Evolutionary conservation across 2,329 filamentous ascomycete genomes (phyloP), one percentile per base, ranked within the genome.

Genomic region (Byssoonygena ceratinophila): DNA sequence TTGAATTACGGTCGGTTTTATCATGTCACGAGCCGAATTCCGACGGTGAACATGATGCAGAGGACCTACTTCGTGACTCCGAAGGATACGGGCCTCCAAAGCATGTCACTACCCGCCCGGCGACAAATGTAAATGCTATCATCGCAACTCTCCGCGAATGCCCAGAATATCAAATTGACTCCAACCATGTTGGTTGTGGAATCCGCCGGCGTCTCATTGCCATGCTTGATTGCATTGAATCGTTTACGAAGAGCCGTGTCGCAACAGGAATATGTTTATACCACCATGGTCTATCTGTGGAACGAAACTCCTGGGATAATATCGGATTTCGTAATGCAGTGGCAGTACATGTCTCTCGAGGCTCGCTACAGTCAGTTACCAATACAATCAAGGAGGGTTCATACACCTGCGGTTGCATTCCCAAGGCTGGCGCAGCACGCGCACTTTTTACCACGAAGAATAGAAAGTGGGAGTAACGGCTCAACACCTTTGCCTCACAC

Each of bases 101-200:
- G 7, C 43, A 48, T 25, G 45, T 46, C 8, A n/a, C 37, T 22
- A 47, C 44, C 8, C 31, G 55, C 32, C 59, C 58, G 5, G 58
- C 60, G 52, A 58, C 58, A n/a, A 62, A 68, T 40, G 64, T 71
- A 20, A 58, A 57, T 9, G 52, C 60, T 6, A 59, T 72, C 31
- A 64, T 72, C 7, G 59, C 64, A 4, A 64, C 65, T 9, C 59
- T 73, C 14, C 69, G 68, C 52, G 62, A 69, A 54, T 69, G 64
- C 46, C 70, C 71, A 1, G 67, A 69, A 31, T 72, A 72, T 55
- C 68, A 72, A 52, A 65, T 74, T 32, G 71, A 73, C 54, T 52
- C 58, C 1, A 66, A 67, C 50, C 71, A 73, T 48, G 59, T 60
- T 2, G 67, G 68, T 31, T 73, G 71, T 53, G 71, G 71, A 2